phyloP scores from a whole-genome alignment of 352 stramenopile species.

The Pythium vanterpoolii region DNA sequence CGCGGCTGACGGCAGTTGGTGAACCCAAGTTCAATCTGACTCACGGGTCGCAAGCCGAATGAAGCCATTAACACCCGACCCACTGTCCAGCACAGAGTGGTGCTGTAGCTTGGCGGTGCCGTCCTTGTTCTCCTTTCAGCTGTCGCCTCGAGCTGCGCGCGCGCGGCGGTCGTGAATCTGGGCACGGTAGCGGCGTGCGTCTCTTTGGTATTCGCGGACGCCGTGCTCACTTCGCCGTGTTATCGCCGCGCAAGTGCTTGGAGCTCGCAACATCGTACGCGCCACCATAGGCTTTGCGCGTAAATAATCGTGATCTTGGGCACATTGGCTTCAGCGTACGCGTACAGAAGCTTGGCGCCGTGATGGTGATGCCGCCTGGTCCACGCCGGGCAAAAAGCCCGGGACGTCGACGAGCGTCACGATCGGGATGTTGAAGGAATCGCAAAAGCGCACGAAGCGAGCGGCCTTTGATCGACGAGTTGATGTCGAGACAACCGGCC shows the following conservation, averaged over 20 bases:
- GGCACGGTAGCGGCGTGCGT: constrained; percentile 93
- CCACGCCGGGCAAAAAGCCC: constrained; percentile 96
- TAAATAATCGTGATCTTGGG: constrained; percentile 99
- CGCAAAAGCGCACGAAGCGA: constrained; percentile 97
- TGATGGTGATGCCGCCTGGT: constrained; percentile 96
- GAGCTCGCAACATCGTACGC: constrained; percentile 99
- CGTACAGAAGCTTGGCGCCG: constrained; percentile 97
- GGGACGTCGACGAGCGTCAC: constrained; percentile 98
- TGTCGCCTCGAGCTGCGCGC: constrained; percentile 84
- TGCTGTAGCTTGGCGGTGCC: constrained; percentile 72
- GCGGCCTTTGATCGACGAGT: constrained; percentile 96
- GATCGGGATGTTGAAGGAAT: constrained; percentile 98
- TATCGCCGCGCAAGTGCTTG: constrained; percentile 97
- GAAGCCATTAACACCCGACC: constrained; percentile 85
- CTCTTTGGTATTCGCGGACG: constrained; percentile 96
- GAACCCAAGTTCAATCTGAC: too few relatives aligned
- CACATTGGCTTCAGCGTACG: constrained; percentile 96
- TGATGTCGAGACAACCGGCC: constrained; percentile 97
- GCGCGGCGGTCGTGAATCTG: constrained; percentile 76
- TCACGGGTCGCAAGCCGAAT: too few relatives aligned
- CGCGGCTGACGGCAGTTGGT: too few relatives aligned
- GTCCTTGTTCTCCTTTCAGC: constrained; percentile 46
- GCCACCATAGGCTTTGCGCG: constrained; percentile 97
- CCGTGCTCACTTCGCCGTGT: constrained; percentile 83
- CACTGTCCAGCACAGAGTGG: constrained; percentile 89